phyloP scores from a whole-genome alignment of 208 protist species.

The Crithidia mellificae region DNA sequence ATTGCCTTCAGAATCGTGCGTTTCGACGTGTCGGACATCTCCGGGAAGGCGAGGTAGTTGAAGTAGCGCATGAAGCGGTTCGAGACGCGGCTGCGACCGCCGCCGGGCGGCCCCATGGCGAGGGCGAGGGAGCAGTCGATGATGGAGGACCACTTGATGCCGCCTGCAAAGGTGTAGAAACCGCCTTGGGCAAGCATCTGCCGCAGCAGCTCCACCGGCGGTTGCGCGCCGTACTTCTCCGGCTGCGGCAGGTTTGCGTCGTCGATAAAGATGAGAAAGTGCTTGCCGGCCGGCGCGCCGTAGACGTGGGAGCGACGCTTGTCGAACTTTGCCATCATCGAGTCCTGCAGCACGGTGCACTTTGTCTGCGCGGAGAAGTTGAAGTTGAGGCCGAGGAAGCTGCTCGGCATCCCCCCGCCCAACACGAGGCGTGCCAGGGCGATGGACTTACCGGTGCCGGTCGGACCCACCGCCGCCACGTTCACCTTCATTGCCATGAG shows the following conservation, averaged over 20 bases:
- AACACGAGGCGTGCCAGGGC: slow-evolving; percentile 85
- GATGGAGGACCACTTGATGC: slow-evolving; percentile 91
- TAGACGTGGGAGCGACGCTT: slow-evolving; percentile 92
- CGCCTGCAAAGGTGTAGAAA: slow-evolving; percentile 83
- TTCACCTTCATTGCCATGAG: slow-evolving; percentile 79
- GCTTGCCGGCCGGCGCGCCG: slow-evolving; percentile 88
- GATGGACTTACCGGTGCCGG: slow-evolving; percentile 95
- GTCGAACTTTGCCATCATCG: slow-evolving; percentile 93
- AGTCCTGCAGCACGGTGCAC: slow-evolving; percentile 86
- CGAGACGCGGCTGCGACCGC: slow-evolving; percentile 94
- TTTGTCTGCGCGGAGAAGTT: slow-evolving; percentile 94
- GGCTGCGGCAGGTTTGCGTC: slow-evolving; percentile 92
- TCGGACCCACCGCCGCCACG: slow-evolving; percentile 89
- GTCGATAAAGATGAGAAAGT: slow-evolving; percentile 93
- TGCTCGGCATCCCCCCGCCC: slow-evolving; percentile 71
- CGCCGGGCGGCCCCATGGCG: slow-evolving; percentile 98
- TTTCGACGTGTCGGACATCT: slow-evolving; percentile 94
- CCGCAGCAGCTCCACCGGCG: slow-evolving; percentile 91
- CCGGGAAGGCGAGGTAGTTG: slow-evolving; percentile 96
- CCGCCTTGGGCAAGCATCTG: slow-evolving; percentile 92
- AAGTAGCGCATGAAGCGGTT: slow-evolving; percentile 97
- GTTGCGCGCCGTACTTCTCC: slow-evolving; percentile 94
- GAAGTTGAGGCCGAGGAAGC: slow-evolving; percentile 85
- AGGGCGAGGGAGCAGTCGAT: slow-evolving; percentile 94
- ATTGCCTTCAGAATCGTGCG: slow-evolving; percentile 95